Conservation (phyloP, 495 filamentous ascomycete genomes). For the Corynascus novoguineensis region DNA sequence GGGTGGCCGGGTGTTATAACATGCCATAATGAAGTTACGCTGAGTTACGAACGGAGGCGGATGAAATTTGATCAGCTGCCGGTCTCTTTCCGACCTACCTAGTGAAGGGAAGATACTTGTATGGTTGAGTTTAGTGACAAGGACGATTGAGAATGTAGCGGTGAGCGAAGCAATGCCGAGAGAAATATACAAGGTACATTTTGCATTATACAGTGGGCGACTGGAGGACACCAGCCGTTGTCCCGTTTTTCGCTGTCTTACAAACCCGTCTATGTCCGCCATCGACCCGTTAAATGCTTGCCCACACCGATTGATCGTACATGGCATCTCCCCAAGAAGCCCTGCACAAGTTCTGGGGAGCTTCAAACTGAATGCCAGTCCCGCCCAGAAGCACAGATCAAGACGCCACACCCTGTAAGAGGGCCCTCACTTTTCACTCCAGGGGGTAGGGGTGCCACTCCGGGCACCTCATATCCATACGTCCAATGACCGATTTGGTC, state of each 20-base stretch:
- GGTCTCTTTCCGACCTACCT: no score
- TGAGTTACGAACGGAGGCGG: neutral
- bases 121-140: no score
- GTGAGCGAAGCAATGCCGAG: neutral
- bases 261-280: constrained; percentile 9
- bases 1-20: no score
- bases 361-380: neutral
- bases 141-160: neutral
- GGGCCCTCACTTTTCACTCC: no score
- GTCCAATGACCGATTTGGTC: no score
- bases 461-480: no score
- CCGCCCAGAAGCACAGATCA: neutral
- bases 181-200: constrained; percentile 16
- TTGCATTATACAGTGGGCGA: constrained; percentile 14
- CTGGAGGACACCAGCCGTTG: neutral
- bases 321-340: neutral
- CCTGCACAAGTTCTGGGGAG: neutral
- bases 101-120: no score
- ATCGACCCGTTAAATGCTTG: neutral
- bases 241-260: constrained; percentile 1
- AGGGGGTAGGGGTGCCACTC: no score
- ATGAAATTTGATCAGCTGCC: neutral
- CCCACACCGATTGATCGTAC: constrained; percentile 8
- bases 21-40: neutral
- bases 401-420: neutral